Base-by-base conservation (phyloP, 176 grass and related monocot genomes). In the Thalia dealbata region DNA sequence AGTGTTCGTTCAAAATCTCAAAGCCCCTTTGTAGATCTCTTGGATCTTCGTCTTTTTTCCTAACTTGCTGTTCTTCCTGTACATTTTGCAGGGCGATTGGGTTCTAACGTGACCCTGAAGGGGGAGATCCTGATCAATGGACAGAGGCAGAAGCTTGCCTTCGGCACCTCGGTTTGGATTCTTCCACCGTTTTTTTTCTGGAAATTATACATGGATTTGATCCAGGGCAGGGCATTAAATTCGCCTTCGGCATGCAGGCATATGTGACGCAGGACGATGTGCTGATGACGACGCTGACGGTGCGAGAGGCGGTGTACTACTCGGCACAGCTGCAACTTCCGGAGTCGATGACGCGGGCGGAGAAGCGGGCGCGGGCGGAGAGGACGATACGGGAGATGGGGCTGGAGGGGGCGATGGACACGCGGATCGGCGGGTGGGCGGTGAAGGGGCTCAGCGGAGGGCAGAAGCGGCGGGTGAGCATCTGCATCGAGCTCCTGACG, bases 371-470 rank as follows among this genome's bases (percentile, higher is more conserved):
- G 22, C 61, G 80, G 51, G 86, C 86, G 29, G 76, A 89, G 44
- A 73, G 45, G 1, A 82, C 83, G 1, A 76, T 86, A 14, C 46
- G 58, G 2, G 83, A 89, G 77, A 89, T 89, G 87, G 87, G 87
- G 3, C 70, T 86, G 10, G 27, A 24, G 10, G 52, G 69, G 11
- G 26, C 83, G 0, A 14, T 71, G 70, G 70, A 89, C 16, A 86
- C 80, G 1, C 66, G 74, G 56, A 81, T 89, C 24, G 87, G 87
- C 24, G 83, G 87, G 1, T 75, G 83, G 41, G 55, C 67, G 0
- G 64, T 19, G 26, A 85, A 85, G 70, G 87, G 87, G 15, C 85
- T 89, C 72, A 89, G 86, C 67, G 82, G 82, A 6, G 86, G 86
- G 28, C 79, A 88, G 46, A 80, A 43, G 67, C 76, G 79, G 77